These are phyloP conservation scores for Penicillium italicum DNA, from an alignment of 2,329 filamentous ascomycete genomes.

Conservation along the genomic window DNA sequence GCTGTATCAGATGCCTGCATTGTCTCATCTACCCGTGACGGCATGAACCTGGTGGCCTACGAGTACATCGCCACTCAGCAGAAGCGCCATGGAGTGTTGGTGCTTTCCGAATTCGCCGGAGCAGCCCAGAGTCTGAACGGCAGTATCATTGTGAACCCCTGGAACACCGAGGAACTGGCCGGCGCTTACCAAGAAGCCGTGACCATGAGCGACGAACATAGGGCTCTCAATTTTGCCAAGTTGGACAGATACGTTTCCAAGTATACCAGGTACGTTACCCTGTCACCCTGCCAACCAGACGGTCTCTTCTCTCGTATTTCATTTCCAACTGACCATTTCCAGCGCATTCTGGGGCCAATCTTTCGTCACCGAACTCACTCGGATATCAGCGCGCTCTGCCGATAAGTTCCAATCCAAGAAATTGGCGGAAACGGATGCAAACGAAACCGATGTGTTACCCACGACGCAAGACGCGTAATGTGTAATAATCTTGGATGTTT, in stretches of 20 bases:
- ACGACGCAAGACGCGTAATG: constrained; percentile 1
- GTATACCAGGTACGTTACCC: constrained; percentile 67
- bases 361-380: constrained; percentile 77
- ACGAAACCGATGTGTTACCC: neutral
- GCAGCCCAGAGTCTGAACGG: constrained; percentile 93
- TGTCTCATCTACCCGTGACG: constrained; percentile 91
- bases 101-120: constrained; percentile 93
- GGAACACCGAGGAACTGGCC: constrained; percentile 95
- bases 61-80: constrained; percentile 96
- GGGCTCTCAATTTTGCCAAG: constrained; percentile 82
- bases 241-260: constrained; percentile 94
- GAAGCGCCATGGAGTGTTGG: constrained; percentile 86
- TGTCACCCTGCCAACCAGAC: neutral
- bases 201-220: constrained; percentile 88
- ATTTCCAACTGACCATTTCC: constrained; percentile 20
- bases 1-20: constrained; percentile 88
- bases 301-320: neutral
- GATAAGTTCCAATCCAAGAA: constrained; percentile 37
- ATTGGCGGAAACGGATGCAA: constrained; percentile 11
- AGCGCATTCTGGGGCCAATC: constrained; percentile 93
- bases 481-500: constrained; percentile 4
- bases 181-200: constrained; percentile 94
- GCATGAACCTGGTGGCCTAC: constrained; percentile 98
- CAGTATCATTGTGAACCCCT: constrained; percentile 92
- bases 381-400: constrained; percentile 49